Conservation (phyloP, 495 filamentous ascomycete genomes). For the Jackrogersella minutella region DNA sequence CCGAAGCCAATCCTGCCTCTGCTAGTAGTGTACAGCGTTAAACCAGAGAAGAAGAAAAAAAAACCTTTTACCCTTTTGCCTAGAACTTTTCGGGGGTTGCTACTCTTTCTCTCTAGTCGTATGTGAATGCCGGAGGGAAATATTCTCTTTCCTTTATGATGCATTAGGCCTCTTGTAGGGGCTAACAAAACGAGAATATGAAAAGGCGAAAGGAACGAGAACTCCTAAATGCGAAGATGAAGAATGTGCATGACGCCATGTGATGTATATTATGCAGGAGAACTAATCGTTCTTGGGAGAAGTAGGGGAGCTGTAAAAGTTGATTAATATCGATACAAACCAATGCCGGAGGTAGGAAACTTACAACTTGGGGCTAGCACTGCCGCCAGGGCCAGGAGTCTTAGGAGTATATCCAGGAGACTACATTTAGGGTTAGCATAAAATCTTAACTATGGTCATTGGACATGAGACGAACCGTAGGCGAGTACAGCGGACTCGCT, state of each 20-base stretch:
- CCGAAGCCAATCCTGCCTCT: slow-evolving; percentile 7
- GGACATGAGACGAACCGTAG: slow-evolving; percentile 45
- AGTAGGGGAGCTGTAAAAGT: slow-evolving; percentile 22
- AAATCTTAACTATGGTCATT: not conserved
- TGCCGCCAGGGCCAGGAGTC: slow-evolving; percentile 32
- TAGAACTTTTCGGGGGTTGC: slow-evolving; percentile 3
- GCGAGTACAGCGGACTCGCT: slow-evolving; percentile 63
- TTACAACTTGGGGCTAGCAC: slow-evolving; percentile 35
- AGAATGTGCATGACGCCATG: slow-evolving; percentile 22
- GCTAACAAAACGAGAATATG: not conserved
- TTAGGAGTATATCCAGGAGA: slow-evolving; percentile 38
- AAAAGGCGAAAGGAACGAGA: not conserved
- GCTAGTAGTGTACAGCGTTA: slow-evolving; percentile 7
- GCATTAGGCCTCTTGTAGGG: slow-evolving; percentile 27
- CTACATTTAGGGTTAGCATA: slow-evolving; percentile 27
- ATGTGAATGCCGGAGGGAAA: slow-evolving; percentile 6
- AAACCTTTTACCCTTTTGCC: not conserved
- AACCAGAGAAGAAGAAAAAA: not conserved
- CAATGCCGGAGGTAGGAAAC: not conserved
- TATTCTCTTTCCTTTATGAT: slow-evolving; percentile 26
- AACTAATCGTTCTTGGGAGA: slow-evolving; percentile 38
- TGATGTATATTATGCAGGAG: slow-evolving; percentile 35
- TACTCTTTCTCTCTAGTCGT: slow-evolving; percentile 25
- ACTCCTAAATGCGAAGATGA: slow-evolving; percentile 16
- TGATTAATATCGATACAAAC: slow-evolving; percentile 3